phyloP scores from a whole-genome alignment of 73 alveolate genomes.

The Paramecium pentaurelia region DNA sequence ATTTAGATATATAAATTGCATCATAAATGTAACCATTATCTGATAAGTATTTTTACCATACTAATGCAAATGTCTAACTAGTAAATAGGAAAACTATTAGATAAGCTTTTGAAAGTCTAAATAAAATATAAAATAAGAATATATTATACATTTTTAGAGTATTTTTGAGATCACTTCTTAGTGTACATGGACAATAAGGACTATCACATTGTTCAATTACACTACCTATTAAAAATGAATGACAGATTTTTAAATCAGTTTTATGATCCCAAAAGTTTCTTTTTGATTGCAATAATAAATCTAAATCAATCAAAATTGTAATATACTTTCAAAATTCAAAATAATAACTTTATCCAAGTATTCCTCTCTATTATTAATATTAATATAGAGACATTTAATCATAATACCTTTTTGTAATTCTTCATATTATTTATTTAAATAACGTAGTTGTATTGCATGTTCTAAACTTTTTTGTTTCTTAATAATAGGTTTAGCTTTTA shows the following conservation, averaged over 20 bases:
- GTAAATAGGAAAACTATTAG: not conserved
- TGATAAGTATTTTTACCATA: not conserved
- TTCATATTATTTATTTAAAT: not conserved
- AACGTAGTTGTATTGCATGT: not conserved
- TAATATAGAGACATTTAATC: not conserved
- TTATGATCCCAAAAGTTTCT: not conserved
- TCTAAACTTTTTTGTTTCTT: not conserved
- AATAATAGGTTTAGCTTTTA: not conserved
- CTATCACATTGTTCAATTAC: not conserved
- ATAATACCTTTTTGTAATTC: not conserved
- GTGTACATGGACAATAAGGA: not conserved
- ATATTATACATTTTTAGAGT: not conserved
- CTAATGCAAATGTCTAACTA: not conserved
- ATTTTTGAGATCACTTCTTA: not conserved
- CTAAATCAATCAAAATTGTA: not conserved
- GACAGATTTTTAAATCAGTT: not conserved
- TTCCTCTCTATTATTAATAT: not conserved
- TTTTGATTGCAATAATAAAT: not conserved
- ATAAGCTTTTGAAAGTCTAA: not conserved
- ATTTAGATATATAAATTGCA: not conserved
- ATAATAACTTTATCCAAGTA: not conserved
- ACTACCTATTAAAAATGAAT: not conserved
- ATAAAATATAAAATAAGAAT: not conserved
- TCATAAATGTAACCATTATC: not conserved
- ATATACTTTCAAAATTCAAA: not conserved